phyloP scores from a whole-genome alignment of 352 stramenopile genomes.

The Phytophthora cactorum region DNA sequence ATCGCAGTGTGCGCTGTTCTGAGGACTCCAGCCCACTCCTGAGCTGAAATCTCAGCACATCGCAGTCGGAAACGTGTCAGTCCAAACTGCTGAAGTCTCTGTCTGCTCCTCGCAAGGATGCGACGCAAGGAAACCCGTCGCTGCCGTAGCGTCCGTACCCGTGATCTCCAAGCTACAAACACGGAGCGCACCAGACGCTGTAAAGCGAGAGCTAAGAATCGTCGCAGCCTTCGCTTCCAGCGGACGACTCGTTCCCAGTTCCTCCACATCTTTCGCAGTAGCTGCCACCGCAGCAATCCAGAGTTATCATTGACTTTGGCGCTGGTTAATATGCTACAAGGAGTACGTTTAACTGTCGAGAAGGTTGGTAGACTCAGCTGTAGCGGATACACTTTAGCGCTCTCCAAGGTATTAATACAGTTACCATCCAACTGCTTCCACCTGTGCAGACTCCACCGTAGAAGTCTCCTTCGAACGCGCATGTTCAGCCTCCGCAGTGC shows the following conservation, averaged over 20 bases:
- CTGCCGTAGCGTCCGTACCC: constrained; percentile 1
- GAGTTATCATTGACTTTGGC: background rate
- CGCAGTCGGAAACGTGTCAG: constrained; percentile 39
- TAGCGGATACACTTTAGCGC: constrained; percentile 19
- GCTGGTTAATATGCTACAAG: background rate
- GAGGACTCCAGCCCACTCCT: constrained; percentile 52
- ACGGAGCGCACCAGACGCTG: constrained; percentile 6
- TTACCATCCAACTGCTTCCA: constrained; percentile 10
- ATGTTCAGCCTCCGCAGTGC: constrained; percentile 9
- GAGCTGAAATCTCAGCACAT: constrained; percentile 34
- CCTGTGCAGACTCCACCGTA: constrained; percentile 13
- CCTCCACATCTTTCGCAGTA: constrained; percentile 28
- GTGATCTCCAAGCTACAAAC: constrained; percentile 17
- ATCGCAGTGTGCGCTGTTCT: constrained; percentile 44
- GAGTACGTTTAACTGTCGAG: background rate
- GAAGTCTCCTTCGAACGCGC: constrained; percentile 8
- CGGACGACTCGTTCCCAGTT: constrained; percentile 25
- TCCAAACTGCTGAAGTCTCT: constrained; percentile 16
- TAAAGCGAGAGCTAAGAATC: background rate
- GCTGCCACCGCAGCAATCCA: background rate
- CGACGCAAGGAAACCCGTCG: constrained; percentile 17
- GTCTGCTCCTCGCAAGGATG: constrained; percentile 14
- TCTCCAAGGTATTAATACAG: background rate
- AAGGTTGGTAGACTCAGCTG: background rate
- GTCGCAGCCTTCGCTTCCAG: constrained; percentile 11